phyloP scores from a whole-genome alignment of 352 stramenopile genomes.

The Phytopythium kandeliae region DNA sequence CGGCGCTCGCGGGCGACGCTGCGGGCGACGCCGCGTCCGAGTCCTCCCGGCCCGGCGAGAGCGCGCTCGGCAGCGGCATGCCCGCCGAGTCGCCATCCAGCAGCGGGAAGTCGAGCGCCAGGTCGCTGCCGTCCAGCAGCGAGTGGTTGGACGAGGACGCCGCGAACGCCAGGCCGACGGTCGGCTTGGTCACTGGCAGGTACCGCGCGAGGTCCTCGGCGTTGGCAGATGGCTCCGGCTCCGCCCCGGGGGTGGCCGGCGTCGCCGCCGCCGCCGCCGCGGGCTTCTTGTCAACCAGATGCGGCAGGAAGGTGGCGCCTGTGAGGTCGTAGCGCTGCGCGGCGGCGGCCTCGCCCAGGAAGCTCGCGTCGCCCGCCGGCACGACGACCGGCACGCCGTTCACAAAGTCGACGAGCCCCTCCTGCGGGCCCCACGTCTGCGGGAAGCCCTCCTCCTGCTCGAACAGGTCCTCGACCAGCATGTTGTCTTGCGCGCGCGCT shows the following conservation, averaged over 20 bases:
- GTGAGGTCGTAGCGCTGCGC: conserved; percentile 6
- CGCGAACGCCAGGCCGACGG: not conserved
- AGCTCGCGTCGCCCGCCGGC: conserved; percentile 1
- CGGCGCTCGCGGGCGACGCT: not conserved
- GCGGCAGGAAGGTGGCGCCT: conserved; percentile 6
- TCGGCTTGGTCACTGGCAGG: conserved; percentile 4
- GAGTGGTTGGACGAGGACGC: conserved; percentile 2
- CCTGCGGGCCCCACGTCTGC: conserved; percentile 9
- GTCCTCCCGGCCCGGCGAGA: no score
- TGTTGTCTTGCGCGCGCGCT: not conserved
- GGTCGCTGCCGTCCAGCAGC: conserved; percentile 6
- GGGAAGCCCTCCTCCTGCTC: conserved; percentile 10
- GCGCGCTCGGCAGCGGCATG: not conserved
- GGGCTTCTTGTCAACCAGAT: conserved; percentile 6
- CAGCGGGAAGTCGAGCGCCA: conserved; percentile 4
- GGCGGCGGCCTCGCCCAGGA: conserved; percentile 5
- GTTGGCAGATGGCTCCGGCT: not conserved
- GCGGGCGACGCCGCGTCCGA: conserved; percentile 8
- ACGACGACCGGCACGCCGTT: conserved; percentile 6
- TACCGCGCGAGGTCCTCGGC: conserved; percentile 1
- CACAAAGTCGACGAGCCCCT: conserved; percentile 9
- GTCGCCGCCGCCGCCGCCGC: no score
- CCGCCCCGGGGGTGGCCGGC: no score
- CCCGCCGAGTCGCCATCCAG: conserved; percentile 4
- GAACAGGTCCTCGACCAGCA: conserved; percentile 11